Conservation (phyloP, 257 asterid genomes). For the Knoxia roxburghii region DNA sequence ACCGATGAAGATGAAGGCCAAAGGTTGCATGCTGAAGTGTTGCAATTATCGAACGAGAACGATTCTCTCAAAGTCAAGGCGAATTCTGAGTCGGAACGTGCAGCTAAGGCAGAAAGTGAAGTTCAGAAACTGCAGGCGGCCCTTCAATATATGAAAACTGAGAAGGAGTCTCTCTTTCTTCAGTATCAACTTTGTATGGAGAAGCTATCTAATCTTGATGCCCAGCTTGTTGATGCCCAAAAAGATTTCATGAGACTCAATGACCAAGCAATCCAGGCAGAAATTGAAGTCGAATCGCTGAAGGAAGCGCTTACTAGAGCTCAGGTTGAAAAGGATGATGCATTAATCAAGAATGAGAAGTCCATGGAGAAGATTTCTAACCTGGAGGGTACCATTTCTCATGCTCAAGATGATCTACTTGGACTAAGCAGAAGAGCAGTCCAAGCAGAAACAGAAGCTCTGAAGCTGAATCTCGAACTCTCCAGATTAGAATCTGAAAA, state of each 20-base stretch:
- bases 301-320: slow-evolving; percentile 58
- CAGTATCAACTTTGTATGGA: slow-evolving; percentile 62
- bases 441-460: slow-evolving; percentile 52
- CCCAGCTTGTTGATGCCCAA: slow-evolving; percentile 51
- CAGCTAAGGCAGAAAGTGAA: slow-evolving; percentile 58
- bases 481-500: slow-evolving; percentile 54
- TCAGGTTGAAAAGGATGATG: slow-evolving; percentile 57
- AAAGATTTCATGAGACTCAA: slow-evolving; percentile 40
- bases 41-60: slow-evolving; percentile 34
- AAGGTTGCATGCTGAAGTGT: slow-evolving; percentile 26
- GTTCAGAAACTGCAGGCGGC: slow-evolving; percentile 48
- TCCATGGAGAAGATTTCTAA: slow-evolving; percentile 41
- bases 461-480: slow-evolving; percentile 42
- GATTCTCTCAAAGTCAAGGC: slow-evolving; percentile 48
- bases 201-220: slow-evolving; percentile 49
- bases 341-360: slow-evolving; percentile 41
- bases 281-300: slow-evolving; percentile 58
- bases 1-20: slow-evolving; percentile 22
- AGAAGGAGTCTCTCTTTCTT: slow-evolving; percentile 51
- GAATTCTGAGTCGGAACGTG: slow-evolving; percentile 45
- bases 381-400: slow-evolving; percentile 47
- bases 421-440: slow-evolving; percentile 35
- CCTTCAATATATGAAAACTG: slow-evolving; percentile 49
- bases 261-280: slow-evolving; percentile 54
- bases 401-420: slow-evolving; percentile 36